A percentile compares a stretch with the other conserved stretches of the same genome.
These are phyloP conservation scores for Parafenestella ontariensis DNA, from an alignment of 2,329 filamentous ascomycete genomes.

Conservation along the genomic window DNA sequence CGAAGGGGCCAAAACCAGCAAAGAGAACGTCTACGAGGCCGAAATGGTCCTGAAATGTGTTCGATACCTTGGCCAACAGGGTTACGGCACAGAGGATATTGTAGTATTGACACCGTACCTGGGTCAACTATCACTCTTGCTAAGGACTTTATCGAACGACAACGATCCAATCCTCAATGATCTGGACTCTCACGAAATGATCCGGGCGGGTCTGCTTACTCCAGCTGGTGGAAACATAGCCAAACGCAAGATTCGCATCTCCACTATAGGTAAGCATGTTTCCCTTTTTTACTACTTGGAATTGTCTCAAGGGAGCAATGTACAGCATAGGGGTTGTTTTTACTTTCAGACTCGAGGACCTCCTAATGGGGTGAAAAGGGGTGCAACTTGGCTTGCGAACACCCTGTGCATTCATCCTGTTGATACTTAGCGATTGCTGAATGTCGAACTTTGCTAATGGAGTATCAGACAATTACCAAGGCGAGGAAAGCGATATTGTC, in stretches of 20 bases:
- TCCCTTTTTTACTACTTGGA: background rate
- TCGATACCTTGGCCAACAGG: slow-evolving; percentile 73
- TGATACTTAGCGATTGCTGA: background rate
- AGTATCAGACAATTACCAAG: slow-evolving; percentile 74
- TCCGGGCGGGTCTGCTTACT: slow-evolving; percentile 67
- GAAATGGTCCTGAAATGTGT: slow-evolving; percentile 71
- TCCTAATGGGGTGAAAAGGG: too few species aligned
- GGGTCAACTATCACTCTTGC: slow-evolving; percentile 68
- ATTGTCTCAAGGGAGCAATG: background rate
- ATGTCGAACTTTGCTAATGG: background rate
- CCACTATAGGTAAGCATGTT: slow-evolving; percentile 68
- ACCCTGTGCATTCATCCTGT: background rate
- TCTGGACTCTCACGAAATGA: slow-evolving; percentile 68
- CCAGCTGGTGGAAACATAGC: slow-evolving; percentile 58
- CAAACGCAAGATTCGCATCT: slow-evolving; percentile 65
- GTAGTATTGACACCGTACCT: slow-evolving; percentile 77
- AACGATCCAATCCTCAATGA: slow-evolving; percentile 74
- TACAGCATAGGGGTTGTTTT: too few species aligned
- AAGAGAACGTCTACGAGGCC: slow-evolving; percentile 70
- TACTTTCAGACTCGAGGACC: too few species aligned
- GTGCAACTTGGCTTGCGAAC: background rate
- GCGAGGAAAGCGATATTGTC: slow-evolving; percentile 77
- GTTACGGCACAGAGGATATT: slow-evolving; percentile 69
- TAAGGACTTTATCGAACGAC: slow-evolving; percentile 59
- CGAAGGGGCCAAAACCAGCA: slow-evolving; percentile 58